Conservation (phyloP, 805 yeast species). For the Cyberlindnera japonica region DNA sequence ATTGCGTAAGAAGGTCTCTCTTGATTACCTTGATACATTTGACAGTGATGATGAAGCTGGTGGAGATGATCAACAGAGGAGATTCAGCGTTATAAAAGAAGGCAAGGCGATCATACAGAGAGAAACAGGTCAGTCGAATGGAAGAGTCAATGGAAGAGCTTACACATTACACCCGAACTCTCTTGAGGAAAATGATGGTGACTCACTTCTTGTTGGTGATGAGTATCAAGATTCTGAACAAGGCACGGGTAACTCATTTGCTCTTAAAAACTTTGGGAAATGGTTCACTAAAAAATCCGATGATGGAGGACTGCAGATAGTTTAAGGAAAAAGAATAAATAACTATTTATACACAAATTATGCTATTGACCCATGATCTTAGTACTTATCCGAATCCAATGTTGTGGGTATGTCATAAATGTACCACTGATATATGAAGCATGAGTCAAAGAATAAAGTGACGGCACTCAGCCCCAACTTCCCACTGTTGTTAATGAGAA, state of each 20-base stretch:
- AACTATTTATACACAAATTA: constrained; percentile 1
- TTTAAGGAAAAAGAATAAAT: neutral
- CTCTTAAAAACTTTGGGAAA: neutral
- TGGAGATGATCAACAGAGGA: constrained; percentile 16
- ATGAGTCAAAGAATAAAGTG: constrained; percentile 35
- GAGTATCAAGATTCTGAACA: neutral
- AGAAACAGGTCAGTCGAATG: constrained; percentile 15
- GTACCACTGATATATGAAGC: constrained; percentile 37
- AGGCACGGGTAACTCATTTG: neutral
- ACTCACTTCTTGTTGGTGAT: neutral
- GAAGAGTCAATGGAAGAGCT: neutral
- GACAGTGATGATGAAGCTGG: constrained; percentile 40
- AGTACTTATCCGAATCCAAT: too few species aligned
- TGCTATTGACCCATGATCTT: too few species aligned
- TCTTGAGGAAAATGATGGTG: neutral
- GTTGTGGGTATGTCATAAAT: constrained; percentile 16
- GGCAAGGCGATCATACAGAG: constrained; percentile 26
- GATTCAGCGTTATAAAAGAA: constrained; percentile 20
- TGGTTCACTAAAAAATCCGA: constrained; percentile 1
- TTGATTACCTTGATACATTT: constrained; percentile 33
- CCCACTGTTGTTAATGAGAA: constrained; percentile 35
- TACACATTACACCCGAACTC: neutral
- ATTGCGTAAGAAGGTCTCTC: constrained; percentile 35
- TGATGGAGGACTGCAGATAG: constrained; percentile 2
- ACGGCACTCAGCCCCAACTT: constrained; percentile 38